Evolutionary conservation across 225 moss, liverwort and hornwort genomes (phyloP).

Genomic region (Sphagnum contortum): DNA sequence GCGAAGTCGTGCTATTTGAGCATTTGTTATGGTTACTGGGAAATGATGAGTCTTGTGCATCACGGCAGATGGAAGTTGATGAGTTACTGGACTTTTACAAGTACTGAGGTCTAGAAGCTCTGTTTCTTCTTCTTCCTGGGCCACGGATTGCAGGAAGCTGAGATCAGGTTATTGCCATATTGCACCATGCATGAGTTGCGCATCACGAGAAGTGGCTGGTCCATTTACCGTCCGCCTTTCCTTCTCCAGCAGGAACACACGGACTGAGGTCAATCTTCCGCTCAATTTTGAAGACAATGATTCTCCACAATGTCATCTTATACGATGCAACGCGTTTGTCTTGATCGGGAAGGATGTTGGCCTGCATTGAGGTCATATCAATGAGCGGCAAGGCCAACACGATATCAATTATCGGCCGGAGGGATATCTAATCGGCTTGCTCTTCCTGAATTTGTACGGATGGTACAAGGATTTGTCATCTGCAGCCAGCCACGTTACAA

Average conservation of each 20-base stretch:
- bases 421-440: neutral
- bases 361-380: no score
- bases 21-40: slow-evolving; percentile 37
- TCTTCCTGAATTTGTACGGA: no score
- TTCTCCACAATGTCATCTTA: neutral
- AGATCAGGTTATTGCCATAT: no score
- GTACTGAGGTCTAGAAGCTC: slow-evolving; percentile 2
- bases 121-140: neutral
- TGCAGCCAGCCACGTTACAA: no score
- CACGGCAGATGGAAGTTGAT: slow-evolving; percentile 26
- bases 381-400: no score
- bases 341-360: no score
- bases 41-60: slow-evolving; percentile 18
- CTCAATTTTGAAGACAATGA: neutral
- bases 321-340: neutral
- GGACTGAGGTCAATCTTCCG: neutral
- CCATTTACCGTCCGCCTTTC: neutral
- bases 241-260: neutral
- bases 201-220: neutral
- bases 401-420: neutral
- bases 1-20: slow-evolving; percentile 44
- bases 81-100: slow-evolving; percentile 39
- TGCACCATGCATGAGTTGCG: no score
- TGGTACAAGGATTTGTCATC: no score
- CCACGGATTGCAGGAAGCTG: neutral